These are phyloP conservation scores for Acanthamoeba royreba DNA, from an alignment of 208 protist genomes.

Conservation along the genomic window DNA sequence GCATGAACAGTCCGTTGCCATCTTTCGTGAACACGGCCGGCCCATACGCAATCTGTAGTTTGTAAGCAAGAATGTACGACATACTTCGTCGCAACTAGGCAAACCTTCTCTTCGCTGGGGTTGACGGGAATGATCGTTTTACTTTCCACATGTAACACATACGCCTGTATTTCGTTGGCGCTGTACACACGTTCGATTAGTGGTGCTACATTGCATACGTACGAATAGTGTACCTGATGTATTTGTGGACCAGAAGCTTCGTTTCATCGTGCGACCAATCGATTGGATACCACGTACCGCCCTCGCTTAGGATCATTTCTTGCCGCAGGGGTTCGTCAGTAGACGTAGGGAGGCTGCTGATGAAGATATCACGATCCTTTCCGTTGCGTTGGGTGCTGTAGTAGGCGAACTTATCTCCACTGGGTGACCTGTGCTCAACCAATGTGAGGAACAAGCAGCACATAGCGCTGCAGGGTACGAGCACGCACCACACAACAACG, in stretches of 20 bases:
- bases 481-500: background rate
- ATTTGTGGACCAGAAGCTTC: background rate
- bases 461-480: background rate
- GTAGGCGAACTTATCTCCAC: background rate
- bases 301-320: background rate
- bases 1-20: background rate
- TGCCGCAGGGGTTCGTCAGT: background rate
- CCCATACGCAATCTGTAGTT: background rate
- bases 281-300: background rate
- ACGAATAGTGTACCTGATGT: background rate
- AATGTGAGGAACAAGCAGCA: background rate
- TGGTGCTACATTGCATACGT: no score
- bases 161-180: background rate
- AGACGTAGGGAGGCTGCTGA: background rate
- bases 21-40: background rate
- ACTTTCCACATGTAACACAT: background rate
- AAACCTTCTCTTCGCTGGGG: background rate
- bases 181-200: background rate
- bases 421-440: background rate
- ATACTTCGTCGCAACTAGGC: background rate
- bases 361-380: background rate
- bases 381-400: constrained; percentile 18
- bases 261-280: constrained; percentile 8
- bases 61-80: background rate
- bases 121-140: background rate